phyloP scores from a whole-genome alignment of 176 grass and related monocot species.

The Thalia dealbata region DNA sequence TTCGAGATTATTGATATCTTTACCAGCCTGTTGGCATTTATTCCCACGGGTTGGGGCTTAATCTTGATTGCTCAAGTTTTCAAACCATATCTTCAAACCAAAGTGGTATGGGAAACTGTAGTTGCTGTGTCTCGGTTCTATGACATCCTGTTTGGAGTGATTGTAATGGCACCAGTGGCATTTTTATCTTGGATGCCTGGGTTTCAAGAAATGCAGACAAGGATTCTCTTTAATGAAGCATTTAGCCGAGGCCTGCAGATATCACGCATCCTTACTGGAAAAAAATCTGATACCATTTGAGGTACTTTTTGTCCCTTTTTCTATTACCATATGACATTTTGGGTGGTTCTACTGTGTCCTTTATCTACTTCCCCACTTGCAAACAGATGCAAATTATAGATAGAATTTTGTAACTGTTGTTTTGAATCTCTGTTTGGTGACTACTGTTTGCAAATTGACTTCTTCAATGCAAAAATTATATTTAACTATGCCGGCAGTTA shows the following conservation, averaged over 20 bases:
- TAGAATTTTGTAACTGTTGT: not conserved
- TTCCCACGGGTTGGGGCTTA: conserved; percentile 92
- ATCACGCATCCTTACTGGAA: conserved; percentile 83
- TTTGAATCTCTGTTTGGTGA: not conserved
- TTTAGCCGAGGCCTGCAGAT: conserved; percentile 95
- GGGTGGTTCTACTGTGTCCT: not conserved
- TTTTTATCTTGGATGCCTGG: conserved; percentile 89
- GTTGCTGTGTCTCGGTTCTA: conserved; percentile 68
- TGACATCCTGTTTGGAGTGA: conserved; percentile 73
- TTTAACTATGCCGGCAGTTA: not conserved
- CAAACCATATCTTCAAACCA: conserved; percentile 75
- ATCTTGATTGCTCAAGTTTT: conserved; percentile 94
- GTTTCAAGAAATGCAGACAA: conserved; percentile 97
- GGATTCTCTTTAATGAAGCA: conserved; percentile 95
- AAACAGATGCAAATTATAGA: too few species aligned
- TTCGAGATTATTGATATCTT: conserved; percentile 89
- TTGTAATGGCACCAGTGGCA: conserved; percentile 85
- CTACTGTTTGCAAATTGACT: not conserved
- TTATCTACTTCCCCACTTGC: not conserved
- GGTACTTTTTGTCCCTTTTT: conserved; percentile 35
- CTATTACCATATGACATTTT: not conserved
- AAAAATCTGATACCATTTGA: conserved; percentile 67
- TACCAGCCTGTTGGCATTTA: conserved; percentile 84
- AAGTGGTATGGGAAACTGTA: conserved; percentile 66
- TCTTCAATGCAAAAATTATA: too few species aligned